phyloP scores from a whole-genome alignment of 2,329 filamentous ascomycete genomes.

The Diplodia sapinea region DNA sequence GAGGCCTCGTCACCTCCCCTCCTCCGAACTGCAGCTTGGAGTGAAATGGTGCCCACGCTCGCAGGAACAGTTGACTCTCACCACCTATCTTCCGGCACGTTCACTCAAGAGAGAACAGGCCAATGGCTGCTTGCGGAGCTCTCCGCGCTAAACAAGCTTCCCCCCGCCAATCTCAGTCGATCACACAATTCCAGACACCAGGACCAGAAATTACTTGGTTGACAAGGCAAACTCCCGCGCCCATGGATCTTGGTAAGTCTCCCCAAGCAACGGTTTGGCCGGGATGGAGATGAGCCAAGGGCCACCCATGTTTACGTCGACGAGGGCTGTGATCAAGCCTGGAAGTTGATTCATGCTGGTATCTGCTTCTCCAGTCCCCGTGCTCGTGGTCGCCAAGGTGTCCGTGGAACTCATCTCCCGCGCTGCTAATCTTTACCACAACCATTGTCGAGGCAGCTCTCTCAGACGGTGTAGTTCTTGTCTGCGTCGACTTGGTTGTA shows the following conservation, averaged over 20 bases:
- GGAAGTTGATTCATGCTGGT: neutral
- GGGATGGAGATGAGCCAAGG: neutral
- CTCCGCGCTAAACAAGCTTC: conserved; percentile 13
- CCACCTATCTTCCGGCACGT: neutral
- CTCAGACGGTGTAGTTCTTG: neutral
- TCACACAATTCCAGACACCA: conserved; percentile 24
- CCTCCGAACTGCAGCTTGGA: conserved; percentile 7
- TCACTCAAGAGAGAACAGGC: neutral
- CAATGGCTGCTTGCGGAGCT: neutral
- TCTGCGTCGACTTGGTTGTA: neutral
- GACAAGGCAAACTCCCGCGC: conserved; percentile 3
- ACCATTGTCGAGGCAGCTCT: neutral
- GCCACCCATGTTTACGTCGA: neutral
- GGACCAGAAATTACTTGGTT: conserved; percentile 5
- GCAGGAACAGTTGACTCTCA: conserved; percentile 9
- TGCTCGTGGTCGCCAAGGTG: neutral
- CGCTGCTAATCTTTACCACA: neutral
- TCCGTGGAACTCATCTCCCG: conserved; percentile 23
- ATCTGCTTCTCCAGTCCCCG: neutral
- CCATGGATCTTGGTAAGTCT: conserved; percentile 21
- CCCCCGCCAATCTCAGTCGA: conserved; percentile 19
- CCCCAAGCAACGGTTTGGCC: neutral
- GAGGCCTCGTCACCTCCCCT: neutral
- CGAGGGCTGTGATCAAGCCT: neutral
- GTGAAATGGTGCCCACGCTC: neutral